Evolutionary conservation across 768 basidiomycete genomes (phyloP), one percentile per base, ranked within the genome.

Genomic region (Russula olivacea): DNA sequence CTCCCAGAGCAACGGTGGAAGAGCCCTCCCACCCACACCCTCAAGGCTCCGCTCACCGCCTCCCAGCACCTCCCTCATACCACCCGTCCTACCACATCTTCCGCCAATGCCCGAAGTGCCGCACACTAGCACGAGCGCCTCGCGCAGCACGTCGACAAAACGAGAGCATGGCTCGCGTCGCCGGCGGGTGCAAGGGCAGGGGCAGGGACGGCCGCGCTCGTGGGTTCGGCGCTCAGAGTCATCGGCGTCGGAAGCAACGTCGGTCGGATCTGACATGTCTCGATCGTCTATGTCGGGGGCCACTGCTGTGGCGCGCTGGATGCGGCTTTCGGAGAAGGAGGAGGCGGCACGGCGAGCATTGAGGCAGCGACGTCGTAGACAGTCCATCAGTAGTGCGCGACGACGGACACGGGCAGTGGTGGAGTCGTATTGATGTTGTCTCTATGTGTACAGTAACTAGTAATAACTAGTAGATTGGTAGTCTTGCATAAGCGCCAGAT

Each of bases 211-310:
- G 25, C 23, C 48, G 25, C 48, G 48, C 48, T 45, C 61, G 21
- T 7, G 34, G 17, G 36, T 50, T 45, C 61, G 51, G 6, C 19
- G 61, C 34, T 10, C 49, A 19, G 51, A 59, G 41, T 58, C 61
- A 11, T 66, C 66, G 21, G 65, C 55, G 1, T 57, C 52, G 34
- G 60, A 51, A 0, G 63, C 59, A 21, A 66, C 48, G 25, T 67
- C 66, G 2, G 66, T 67, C 32, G 66, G 66, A 11, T 66, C 66
- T 14, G 66, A 67, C 15, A 67, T 67, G 64, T 66, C 64, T 6
- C 64, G 66, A 4, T 50, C 64, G 5, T 67, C 66, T 1, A 52
- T 38, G 25, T 25, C 36, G 2, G 55, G 50, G 17, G 15, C 28
- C 40, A 30, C 57, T 0, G 14, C 47, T 28, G 40, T 58, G 14